Evolutionary conservation across 148 eudicot genomes (phyloP).

Genomic region (Linanthus parryae): DNA sequence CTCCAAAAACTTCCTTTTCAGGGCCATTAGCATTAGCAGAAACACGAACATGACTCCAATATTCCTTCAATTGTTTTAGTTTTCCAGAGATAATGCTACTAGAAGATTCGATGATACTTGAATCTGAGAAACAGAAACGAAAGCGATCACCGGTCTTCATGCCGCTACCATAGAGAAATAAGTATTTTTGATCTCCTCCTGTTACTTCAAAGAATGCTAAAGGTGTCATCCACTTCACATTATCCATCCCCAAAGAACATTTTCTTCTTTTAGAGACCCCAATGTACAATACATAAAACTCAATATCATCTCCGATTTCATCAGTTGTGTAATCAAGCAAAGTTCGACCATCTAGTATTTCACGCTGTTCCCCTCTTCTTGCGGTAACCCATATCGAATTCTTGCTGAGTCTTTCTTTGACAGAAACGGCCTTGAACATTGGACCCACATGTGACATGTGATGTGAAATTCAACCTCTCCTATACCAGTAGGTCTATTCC

Average conservation of each 20-base stretch:
- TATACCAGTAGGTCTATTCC: constrained; percentile 55
- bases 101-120: constrained; percentile 32
- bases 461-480: constrained; percentile 71
- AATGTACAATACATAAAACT: constrained; percentile 42
- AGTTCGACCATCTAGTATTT: constrained; percentile 61
- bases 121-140: constrained; percentile 46
- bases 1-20: constrained; percentile 53
- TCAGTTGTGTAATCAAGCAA: constrained; percentile 42
- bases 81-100: constrained; percentile 36
- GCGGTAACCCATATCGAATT: constrained; percentile 79
- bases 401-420: constrained; percentile 34
- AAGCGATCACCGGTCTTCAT: constrained; percentile 82
- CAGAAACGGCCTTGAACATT: constrained; percentile 65
- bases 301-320: constrained; percentile 42
- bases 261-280: constrained; percentile 82
- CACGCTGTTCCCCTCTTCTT: constrained; percentile 52
- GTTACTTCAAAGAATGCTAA: constrained; percentile 55
- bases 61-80: constrained; percentile 34
- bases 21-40: not conserved
- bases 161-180: constrained; percentile 48
- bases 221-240: constrained; percentile 44
- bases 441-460: constrained; percentile 48
- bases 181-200: constrained; percentile 62
- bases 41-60: not conserved
- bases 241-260: constrained; percentile 48